Percentiles rank a stretch among this genome's conserved stretches.
Conservation (phyloP, 2,329 filamentous ascomycete species). For the Lasiodiplodia hormozganensis region DNA sequence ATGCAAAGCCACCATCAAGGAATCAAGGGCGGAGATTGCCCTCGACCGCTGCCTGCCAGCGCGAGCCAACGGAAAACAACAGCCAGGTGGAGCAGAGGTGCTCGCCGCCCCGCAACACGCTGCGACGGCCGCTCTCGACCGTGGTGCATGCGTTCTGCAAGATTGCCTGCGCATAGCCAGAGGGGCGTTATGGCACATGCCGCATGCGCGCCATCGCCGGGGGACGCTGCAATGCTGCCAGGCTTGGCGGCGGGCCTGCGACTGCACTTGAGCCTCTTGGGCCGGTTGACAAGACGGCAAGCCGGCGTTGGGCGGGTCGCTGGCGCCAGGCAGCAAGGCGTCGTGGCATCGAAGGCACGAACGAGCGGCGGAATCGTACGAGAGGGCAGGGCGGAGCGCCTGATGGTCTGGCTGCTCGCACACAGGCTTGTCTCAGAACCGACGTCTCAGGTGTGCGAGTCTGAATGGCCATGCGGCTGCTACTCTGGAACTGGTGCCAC, state of each 20-base stretch:
- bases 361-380: constrained; percentile 12
- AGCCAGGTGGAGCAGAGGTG: constrained; percentile 16
- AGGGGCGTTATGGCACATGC: constrained; percentile 11
- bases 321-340: constrained; percentile 17
- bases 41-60: constrained; percentile 8
- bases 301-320: constrained; percentile 5
- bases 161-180: constrained; percentile 19
- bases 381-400: constrained; percentile 10
- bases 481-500: constrained; percentile 21
- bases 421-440: constrained; percentile 13
- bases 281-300: constrained; percentile 9
- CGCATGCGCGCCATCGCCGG: constrained; percentile 25
- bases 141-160: constrained; percentile 16
- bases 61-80: constrained; percentile 10
- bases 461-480: constrained; percentile 22
- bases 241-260: constrained; percentile 10
- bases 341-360: constrained; percentile 1
- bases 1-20: background rate
- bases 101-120: constrained; percentile 5
- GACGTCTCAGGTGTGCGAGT: constrained; percentile 14
- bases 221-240: constrained; percentile 12
- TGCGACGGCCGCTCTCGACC: background rate
- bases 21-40: background rate
- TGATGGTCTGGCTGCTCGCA: background rate
- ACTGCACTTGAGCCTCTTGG: constrained; percentile 1